These are phyloP conservation scores for Penicillium pancosmium DNA, from an alignment of 495 filamentous ascomycete genomes.

Conservation along the genomic window DNA sequence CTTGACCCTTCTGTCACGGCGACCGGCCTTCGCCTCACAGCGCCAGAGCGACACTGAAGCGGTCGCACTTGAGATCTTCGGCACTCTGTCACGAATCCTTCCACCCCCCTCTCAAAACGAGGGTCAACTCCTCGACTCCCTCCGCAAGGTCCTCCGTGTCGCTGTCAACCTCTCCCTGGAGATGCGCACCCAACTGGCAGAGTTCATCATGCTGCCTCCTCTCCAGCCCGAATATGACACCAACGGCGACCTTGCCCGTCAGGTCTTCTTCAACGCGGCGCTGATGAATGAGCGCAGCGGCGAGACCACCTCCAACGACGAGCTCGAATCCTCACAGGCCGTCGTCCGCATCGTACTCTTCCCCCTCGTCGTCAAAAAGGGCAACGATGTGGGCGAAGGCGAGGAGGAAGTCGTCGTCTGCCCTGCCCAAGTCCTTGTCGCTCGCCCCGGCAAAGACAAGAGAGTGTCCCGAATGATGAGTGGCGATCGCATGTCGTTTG, in stretches of 20 bases:
- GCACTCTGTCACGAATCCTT: slow-evolving; percentile 74
- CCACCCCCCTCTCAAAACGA: slow-evolving; percentile 80
- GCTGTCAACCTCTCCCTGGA: slow-evolving; percentile 89
- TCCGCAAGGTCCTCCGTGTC: slow-evolving; percentile 78
- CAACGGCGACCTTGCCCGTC: slow-evolving; percentile 81
- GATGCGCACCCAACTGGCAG: slow-evolving; percentile 94
- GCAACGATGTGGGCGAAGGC: slow-evolving; percentile 79
- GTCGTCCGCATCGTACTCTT: slow-evolving; percentile 90
- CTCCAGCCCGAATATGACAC: slow-evolving; percentile 94
- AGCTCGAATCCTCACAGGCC: slow-evolving; percentile 72
- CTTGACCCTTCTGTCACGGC: slow-evolving; percentile 79
- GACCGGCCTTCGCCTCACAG: slow-evolving; percentile 72
- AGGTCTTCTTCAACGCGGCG: slow-evolving; percentile 82
- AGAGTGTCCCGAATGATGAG: slow-evolving; percentile 44
- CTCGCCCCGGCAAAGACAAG: slow-evolving; percentile 48
- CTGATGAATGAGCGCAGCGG: slow-evolving; percentile 92
- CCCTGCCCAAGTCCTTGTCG: slow-evolving; percentile 87
- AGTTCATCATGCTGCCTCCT: slow-evolving; percentile 96
- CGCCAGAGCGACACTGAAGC: slow-evolving; percentile 85
- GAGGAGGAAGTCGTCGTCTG: slow-evolving; percentile 92
- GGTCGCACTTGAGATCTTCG: slow-evolving; percentile 82
- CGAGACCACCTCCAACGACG: slow-evolving; percentile 67
- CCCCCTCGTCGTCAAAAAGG: slow-evolving; percentile 92
- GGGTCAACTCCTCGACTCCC: slow-evolving; percentile 71
- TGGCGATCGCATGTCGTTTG: slow-evolving; percentile 50